Conservation (phyloP, 1,139 yeast genomes). For the Blastobotrys ciferrii region DNA sequence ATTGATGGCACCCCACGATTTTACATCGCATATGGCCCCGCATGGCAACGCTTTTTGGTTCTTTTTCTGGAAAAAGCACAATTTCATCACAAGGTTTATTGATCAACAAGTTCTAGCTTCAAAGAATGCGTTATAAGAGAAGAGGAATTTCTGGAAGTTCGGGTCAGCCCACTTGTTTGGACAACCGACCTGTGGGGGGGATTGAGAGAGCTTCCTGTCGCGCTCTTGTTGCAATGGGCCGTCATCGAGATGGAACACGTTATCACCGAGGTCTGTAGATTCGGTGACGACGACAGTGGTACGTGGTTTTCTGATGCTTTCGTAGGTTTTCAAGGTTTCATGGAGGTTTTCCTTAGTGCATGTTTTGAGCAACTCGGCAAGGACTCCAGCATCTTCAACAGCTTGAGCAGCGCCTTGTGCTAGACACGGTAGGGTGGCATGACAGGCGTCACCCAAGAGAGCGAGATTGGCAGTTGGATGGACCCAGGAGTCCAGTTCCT, state of each 20-base stretch:
- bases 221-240: constrained; percentile 32
- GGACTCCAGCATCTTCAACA: constrained; percentile 37
- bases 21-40: no score
- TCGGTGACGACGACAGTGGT: constrained; percentile 34
- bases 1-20: no score
- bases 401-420: constrained; percentile 47
- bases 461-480: constrained; percentile 27
- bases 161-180: constrained; percentile 38
- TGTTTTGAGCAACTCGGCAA: constrained; percentile 36
- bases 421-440: constrained; percentile 43
- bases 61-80: no score
- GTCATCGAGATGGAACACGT: constrained; percentile 34
- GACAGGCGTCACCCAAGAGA: constrained; percentile 40
- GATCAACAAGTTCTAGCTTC: constrained; percentile 19
- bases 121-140: constrained; percentile 35
- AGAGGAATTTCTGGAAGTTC: constrained; percentile 32
- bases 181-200: constrained; percentile 29
- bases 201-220: constrained; percentile 32
- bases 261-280: constrained; percentile 29
- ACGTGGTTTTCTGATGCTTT: constrained; percentile 33
- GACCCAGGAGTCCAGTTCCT: constrained; percentile 31
- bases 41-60: no score
- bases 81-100: no score
- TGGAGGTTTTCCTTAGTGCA: constrained; percentile 34
- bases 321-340: constrained; percentile 24